Base-by-base conservation (phyloP, 2,329 filamentous ascomycete genomes). In the Hymenoscyphus linearis region DNA sequence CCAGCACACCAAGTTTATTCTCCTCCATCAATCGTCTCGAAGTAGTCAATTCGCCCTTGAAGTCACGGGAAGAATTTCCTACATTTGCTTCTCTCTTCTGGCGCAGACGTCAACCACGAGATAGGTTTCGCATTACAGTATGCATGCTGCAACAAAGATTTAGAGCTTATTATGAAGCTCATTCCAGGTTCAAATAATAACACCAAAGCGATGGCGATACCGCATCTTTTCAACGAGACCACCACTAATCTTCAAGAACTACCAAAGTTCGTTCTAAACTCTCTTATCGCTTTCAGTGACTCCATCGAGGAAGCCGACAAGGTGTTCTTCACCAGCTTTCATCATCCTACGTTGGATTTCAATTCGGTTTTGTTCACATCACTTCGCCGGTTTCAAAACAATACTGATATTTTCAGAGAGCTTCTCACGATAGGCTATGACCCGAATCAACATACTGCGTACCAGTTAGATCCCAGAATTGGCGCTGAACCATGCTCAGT, bases 321-420 rank as follows among this genome's bases (percentile, higher is more conserved):
- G 52, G 75, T 75, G 4, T 26, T 61, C 13, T 74, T 78, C 0
- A 71, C 85, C 22, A 82, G 85, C 64, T 78, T 80, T 27, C 77
- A 82, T 72, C 76, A 78, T 37, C 69, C 73, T 1, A 73, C 78
- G 52, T 74, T 75, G 1, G 75, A 75, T 1, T 76, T 74, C 0
- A 74, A 79, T 37, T 82, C 83, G 1, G 54, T 66, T 16, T 67
- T 86, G 3, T 77, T 84, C 62, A 77, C 77, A 36, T 83, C 83
- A 1, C 70, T 87, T 16, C 74, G 75, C 1, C 79, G 78, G 54
- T 85, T 83, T 65, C 84, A 84, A 0, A 76, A 83, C 12, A 85
- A 82, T 0, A 75, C 75, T 0, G 77, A 74, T 44, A 76, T 86
- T 16, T 65, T 85, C 2, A 31, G 53, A 84, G 27, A 31, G 27